Evolutionary conservation across 345 rosid species (phyloP).

Genomic region (Corchorus olitorius): DNA sequence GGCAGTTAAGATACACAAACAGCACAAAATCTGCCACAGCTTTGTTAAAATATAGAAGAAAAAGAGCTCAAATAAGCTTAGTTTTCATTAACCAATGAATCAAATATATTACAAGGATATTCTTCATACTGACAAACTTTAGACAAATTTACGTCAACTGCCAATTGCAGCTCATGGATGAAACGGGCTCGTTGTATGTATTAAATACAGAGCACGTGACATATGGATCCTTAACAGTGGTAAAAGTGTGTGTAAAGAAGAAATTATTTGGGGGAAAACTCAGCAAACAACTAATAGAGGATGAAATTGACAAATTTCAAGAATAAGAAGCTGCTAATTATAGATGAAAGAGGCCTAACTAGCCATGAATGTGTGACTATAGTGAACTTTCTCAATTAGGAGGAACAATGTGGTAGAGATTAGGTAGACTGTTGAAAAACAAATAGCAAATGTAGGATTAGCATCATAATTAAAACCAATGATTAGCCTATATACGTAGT

Average conservation of each 20-base stretch:
- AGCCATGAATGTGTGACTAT: background rate
- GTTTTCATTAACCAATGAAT: background rate
- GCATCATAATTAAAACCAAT: too few species aligned
- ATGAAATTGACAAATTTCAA: background rate
- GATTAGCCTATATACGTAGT: background rate
- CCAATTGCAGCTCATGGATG: background rate
- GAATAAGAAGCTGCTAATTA: background rate
- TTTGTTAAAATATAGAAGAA: background rate
- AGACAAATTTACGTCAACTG: background rate
- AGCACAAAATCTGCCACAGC: background rate
- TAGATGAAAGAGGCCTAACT: conserved; percentile 1
- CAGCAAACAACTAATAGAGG: background rate
- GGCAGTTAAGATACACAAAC: background rate
- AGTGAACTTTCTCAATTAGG: background rate
- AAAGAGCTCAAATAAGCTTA: background rate
- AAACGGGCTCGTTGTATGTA: background rate
- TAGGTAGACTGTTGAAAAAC: background rate
- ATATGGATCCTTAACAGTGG: too few species aligned
- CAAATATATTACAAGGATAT: background rate
- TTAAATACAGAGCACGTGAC: background rate
- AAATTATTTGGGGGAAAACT: too few species aligned
- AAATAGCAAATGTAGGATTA: background rate
- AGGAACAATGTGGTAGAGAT: background rate
- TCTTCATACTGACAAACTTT: background rate
- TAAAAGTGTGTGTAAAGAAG: too few species aligned